Base-by-base conservation (phyloP, 306 rosid species). In the Ochetophila trinervis region DNA sequence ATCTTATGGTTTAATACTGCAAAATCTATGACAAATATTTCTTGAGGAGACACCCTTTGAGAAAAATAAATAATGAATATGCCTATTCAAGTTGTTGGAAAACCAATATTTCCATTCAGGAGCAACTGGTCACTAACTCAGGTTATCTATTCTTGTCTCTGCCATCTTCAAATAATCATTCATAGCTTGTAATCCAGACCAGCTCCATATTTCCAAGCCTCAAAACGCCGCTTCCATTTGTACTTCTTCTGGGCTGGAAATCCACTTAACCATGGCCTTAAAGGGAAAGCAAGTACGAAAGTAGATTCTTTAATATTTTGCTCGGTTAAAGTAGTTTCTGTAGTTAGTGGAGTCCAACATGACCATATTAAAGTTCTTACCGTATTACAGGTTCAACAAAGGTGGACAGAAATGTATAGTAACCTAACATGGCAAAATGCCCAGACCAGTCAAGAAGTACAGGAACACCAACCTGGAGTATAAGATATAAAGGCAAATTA, bases 181-280 rank as follows among this genome's bases (percentile, higher is more conserved):
- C 81, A 88, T 53, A 77, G 84, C 84, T 89, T 82, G 78, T 84
- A 87, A 77, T 89, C 98, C 72, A 93, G 85, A 67, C 98, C 97
- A 72, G 98, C 86, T 67, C 98, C 98, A 69, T 89, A 87, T 78
- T 87, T 93, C 97, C 98, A 93, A 61, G 98, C 85, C 77, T 93
- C 96, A 0, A 93, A 95, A 55, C 75, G 84, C 73, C 90, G 74
- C 63, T 76, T 87, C 97, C 89, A 89, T 76, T 70, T 79, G 65
- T 84, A 93, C 37, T 77, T 84, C 78, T 20, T 61, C 77, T 89
- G 57, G 22, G 96, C 70, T 15, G 97, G 85, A 63, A 89, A 36
- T 65, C 79, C 20, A 53, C 74, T 67, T 37, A 93, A 70, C 52
- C 79, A 74, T 21, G 85, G 74, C 93, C 98, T 93, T 47, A 68